Percentiles rank a stretch among this genome's conserved stretches.
phyloP scores from a whole-genome alignment of 1,284 basidiomycete genomes.

The Crepidotus sp. region DNA sequence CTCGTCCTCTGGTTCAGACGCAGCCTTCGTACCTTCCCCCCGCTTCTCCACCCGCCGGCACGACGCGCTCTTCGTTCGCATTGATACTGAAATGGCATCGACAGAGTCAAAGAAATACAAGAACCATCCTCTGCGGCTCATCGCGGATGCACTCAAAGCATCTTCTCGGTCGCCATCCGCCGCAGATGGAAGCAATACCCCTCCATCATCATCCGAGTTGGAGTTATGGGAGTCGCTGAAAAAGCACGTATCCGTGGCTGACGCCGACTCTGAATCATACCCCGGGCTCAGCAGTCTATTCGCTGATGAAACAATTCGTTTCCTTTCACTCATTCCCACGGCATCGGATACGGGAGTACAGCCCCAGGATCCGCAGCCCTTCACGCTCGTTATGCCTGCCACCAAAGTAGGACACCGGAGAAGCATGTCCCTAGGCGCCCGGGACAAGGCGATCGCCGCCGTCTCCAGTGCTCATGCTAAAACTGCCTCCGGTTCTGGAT shows the following conservation, averaged over 20 bases:
- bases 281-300: constrained; percentile 41
- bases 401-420: constrained; percentile 20
- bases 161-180: constrained; percentile 8
- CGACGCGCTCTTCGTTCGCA: constrained; percentile 54
- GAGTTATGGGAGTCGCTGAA: constrained; percentile 49
- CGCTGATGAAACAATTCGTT: constrained; percentile 57
- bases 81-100: constrained; percentile 43
- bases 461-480: constrained; percentile 19
- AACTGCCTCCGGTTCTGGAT: constrained; percentile 18
- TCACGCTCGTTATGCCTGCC: constrained; percentile 24
- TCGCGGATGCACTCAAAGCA: constrained; percentile 51
- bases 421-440: constrained; percentile 26
- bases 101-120: constrained; percentile 30
- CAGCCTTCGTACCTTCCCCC: constrained; percentile 42
- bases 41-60: constrained; percentile 56
- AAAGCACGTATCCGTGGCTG: constrained; percentile 26
- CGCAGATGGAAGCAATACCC: constrained; percentile 20
- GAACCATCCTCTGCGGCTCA: constrained; percentile 46
- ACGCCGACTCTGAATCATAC: constrained; percentile 22
- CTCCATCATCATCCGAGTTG: constrained; percentile 27
- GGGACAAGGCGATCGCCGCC: constrained; percentile 15
- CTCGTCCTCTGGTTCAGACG: constrained; percentile 28
- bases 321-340: constrained; percentile 40
- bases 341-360: constrained; percentile 18
- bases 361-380: constrained; percentile 24